Evolutionary conservation across 2,329 filamentous ascomycete species (phyloP).

Genomic region (Plenodomus tracheiphilus): DNA sequence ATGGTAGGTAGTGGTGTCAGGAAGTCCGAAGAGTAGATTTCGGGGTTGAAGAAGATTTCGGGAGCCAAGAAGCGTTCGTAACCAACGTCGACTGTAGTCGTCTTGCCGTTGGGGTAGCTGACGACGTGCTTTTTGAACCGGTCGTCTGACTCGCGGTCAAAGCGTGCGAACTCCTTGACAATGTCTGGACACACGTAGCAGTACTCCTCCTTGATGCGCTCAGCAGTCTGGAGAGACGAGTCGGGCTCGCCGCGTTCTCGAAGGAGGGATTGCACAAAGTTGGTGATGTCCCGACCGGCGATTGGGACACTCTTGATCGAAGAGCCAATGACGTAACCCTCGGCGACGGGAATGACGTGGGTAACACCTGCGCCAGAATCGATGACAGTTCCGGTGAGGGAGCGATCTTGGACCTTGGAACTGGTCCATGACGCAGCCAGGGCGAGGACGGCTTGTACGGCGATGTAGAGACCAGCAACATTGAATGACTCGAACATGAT

Average conservation of each 20-base stretch:
- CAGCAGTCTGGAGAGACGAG: constrained; percentile 94
- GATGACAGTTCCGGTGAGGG: constrained; percentile 94
- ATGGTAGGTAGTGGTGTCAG: constrained; percentile 91
- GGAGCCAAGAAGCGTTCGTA: constrained; percentile 98
- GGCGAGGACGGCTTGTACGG: constrained; percentile 94
- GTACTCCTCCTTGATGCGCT: constrained; percentile 98
- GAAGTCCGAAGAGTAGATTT: constrained; percentile 99
- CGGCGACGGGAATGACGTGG: constrained; percentile 96
- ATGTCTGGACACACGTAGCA: constrained; percentile 99
- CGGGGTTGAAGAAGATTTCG: constrained; percentile 99
- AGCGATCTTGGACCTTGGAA: constrained; percentile 94
- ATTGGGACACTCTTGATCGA: constrained; percentile 99
- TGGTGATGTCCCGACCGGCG: constrained; percentile 96
- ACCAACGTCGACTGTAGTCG: constrained; percentile 86
- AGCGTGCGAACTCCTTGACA: constrained; percentile 95
- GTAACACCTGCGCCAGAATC: constrained; percentile 99
- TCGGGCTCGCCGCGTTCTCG: constrained; percentile 96
- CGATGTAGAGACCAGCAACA: constrained; percentile 97
- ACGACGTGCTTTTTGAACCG: constrained; percentile 91
- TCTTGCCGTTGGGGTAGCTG: constrained; percentile 80
- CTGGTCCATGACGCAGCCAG: constrained; percentile 98
- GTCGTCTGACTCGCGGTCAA: constrained; percentile 83
- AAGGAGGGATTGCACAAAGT: constrained; percentile 95
- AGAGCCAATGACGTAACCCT: constrained; percentile 98
- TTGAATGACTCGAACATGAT: constrained; percentile 99